phyloP scores from a whole-genome alignment of 768 basidiomycete genomes.

The Botryobasidium botryosum region DNA sequence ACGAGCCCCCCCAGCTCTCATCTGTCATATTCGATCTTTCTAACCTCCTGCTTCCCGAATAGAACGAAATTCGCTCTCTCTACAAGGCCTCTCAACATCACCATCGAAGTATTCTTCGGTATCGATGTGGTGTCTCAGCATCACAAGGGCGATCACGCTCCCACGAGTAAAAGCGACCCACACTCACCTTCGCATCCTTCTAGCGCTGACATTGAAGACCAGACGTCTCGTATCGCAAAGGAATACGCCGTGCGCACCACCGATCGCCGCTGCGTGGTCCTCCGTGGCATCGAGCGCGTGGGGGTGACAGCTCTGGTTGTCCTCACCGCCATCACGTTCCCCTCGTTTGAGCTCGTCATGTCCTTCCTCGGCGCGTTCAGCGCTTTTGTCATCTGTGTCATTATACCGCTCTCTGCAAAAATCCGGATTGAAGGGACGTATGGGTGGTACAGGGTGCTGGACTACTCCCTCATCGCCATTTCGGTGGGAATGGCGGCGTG shows the following conservation, averaged over 20 bases:
- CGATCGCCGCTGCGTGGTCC: too few relatives aligned
- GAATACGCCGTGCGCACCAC: too few relatives aligned
- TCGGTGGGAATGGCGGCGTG: conserved; percentile 53
- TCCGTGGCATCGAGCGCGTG: too few relatives aligned
- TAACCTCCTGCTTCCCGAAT: conserved; percentile 12
- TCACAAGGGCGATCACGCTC: too few relatives aligned
- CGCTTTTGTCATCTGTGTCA: conserved; percentile 56
- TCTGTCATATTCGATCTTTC: conserved; percentile 1
- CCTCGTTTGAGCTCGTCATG: conserved; percentile 71
- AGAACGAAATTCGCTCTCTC: conserved; percentile 81
- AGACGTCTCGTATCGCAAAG: too few relatives aligned
- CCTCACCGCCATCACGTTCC: conserved; percentile 58
- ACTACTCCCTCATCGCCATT: conserved; percentile 35
- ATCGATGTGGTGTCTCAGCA: too few relatives aligned
- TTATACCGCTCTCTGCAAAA: conserved; percentile 62
- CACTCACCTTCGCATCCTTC: too few relatives aligned
- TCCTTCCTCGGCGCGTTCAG: conserved; percentile 85
- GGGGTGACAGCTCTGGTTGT: too few relatives aligned
- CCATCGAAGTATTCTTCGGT: conserved; percentile 61
- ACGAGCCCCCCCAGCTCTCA: too few relatives aligned
- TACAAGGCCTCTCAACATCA: conserved; percentile 67
- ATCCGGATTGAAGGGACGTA: conserved; percentile 31
- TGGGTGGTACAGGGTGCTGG: conserved; percentile 28
- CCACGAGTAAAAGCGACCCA: too few relatives aligned
- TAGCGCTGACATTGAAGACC: too few relatives aligned